Base-by-base conservation (phyloP, 2,329 filamentous ascomycete species). In the Botrytis aclada region DNA sequence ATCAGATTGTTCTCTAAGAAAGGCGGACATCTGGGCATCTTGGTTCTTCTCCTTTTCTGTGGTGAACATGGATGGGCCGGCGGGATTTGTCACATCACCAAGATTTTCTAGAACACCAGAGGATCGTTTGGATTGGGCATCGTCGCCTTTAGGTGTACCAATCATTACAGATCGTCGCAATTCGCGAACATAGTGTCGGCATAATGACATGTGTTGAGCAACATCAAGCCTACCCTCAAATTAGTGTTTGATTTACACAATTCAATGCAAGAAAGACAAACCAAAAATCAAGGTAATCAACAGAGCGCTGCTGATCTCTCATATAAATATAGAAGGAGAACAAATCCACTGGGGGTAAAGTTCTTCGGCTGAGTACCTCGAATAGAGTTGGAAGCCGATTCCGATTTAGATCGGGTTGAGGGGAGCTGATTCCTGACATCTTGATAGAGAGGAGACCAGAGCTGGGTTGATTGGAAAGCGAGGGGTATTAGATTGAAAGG, bases 291-390 rank as follows among this genome's bases (percentile, higher is more conserved):
- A 99, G 86, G 80, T 99, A 99, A 81, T 99, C 96, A 20, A 99
- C 96, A 12, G 95, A 98, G 82, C 95, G 90, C 83, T 99, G 96
- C 83, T 98, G 95, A 82, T 99, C 97, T 80, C 96, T 90, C 96
- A 99, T 99, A 84, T 97, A 99, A 79, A 99, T 99, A 84, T 99
- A 99, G 85, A 99, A 99, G 2, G 95, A 98, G 83, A 97, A 99
- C 18, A 99, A 87, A 81, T 99, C 97, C 73, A 99, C 95, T 0
- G 96, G 96, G 66, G 97, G 93, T 32, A 97, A 87, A n/a, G 96
- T 99, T 76, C 94, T 91, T 77, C 97, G 90, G 81, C 94, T 97
- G 74, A 99, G 86, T 72, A 99, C 96, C 84, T 99, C 97, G 81
- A 97, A 98, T 69, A 99, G 89, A 1, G 94, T 98, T 64, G 96